phyloP scores from a whole-genome alignment of 768 basidiomycete genomes.

The Leucocoprinus birnbaumii region DNA sequence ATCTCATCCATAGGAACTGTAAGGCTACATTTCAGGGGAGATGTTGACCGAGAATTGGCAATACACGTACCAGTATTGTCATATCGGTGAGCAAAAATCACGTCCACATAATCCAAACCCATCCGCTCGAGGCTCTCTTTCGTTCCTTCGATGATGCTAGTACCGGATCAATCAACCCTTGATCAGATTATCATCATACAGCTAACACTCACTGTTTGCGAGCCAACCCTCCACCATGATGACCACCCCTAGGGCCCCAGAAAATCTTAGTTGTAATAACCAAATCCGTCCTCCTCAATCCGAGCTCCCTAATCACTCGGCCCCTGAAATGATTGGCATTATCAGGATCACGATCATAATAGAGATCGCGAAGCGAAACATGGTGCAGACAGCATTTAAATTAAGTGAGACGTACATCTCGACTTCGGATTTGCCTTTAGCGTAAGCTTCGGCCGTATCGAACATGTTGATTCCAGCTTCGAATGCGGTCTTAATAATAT shows the following conservation, averaged over 20 bases:
- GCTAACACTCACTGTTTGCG: conserved; percentile 55
- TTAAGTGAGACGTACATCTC: conserved; percentile 55
- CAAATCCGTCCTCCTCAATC: conserved; percentile 61
- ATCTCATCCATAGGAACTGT: conserved; percentile 70
- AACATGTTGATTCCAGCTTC: conserved; percentile 78
- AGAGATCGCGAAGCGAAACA: background rate
- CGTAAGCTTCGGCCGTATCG: conserved; percentile 67
- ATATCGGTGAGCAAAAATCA: conserved; percentile 68
- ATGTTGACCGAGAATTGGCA: background rate
- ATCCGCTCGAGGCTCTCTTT: conserved; percentile 65
- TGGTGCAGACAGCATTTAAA: background rate
- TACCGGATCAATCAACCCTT: conserved; percentile 18
- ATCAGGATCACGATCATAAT: background rate
- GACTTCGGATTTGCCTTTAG: conserved; percentile 62
- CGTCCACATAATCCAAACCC: conserved; percentile 72
- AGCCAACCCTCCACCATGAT: conserved; percentile 54
- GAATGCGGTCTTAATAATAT: conserved; percentile 76
- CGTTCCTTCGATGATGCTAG: conserved; percentile 72
- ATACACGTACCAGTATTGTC: conserved; percentile 44
- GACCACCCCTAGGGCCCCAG: conserved; percentile 64
- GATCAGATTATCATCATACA: background rate
- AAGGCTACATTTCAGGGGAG: background rate
- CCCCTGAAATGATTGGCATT: conserved; percentile 36
- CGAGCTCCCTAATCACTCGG: conserved; percentile 72
- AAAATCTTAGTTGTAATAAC: conserved; percentile 81